These are phyloP conservation scores for Chalciporus sp. DNA, from an alignment of 1,284 basidiomycete species.

Conservation along the genomic window DNA sequence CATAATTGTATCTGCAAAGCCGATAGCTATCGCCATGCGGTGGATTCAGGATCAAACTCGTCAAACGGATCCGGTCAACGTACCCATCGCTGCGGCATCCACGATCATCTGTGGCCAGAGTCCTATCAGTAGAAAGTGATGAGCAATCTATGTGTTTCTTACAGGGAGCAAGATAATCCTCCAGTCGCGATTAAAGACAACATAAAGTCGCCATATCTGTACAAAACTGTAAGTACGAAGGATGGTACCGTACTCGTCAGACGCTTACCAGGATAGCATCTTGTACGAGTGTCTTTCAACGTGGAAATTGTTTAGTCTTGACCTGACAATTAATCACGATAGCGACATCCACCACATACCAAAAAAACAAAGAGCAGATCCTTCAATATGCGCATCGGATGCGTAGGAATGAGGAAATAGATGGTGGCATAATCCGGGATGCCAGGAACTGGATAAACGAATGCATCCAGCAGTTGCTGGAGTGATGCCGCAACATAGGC, in stretches of 20 bases:
- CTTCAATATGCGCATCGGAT: too few species aligned
- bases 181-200: background rate
- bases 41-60: background rate
- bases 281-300: background rate
- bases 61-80: background rate
- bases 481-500: background rate
- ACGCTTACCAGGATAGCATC: background rate
- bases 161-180: background rate
- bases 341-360: too few species aligned
- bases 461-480: conserved; percentile 4
- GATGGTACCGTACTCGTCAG: too few species aligned
- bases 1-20: background rate
- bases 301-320: background rate
- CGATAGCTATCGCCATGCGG: background rate
- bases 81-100: background rate
- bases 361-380: too few species aligned
- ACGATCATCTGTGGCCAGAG: background rate
- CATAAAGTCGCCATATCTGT: conserved; percentile 5
- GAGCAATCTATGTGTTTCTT: background rate
- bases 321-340: background rate
- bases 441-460: background rate
- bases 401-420: conserved; percentile 1
- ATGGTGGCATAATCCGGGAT: background rate
- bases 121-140: background rate
- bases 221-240: background rate